Base-by-base conservation (phyloP, 352 stramenopile species). In the Globisporangium heterothallicum region DNA sequence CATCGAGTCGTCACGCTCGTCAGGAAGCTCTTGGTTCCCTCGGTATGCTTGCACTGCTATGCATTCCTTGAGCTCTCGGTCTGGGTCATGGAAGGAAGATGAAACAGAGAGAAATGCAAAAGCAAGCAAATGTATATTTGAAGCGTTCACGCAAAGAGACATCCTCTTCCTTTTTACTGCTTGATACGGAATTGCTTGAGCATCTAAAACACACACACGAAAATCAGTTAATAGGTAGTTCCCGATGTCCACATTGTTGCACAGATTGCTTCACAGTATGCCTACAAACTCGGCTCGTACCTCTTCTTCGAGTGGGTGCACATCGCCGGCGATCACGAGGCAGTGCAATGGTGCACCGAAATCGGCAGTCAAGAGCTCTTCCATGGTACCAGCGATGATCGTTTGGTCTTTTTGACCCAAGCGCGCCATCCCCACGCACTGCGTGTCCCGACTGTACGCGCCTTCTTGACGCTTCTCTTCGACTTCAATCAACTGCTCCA, bases 261-360 rank as follows among this genome's bases (percentile, higher is more conserved):
- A n/a, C n/a, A n/a, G n/a, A n/a, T n/a, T n/a, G n/a, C n/a, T n/a
- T n/a, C n/a, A n/a, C n/a, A n/a, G n/a, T n/a, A n/a, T n/a, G n/a
- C n/a, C n/a, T n/a, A 42, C 7, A 59, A 24, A 59, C 4, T 49
- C 47, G 24, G 40, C 44, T 16, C 96, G 63, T 51, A 98, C 78
- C 58, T 99, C 95, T 52, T 98, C 71, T 70, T 99, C 97, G 49
- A 99, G 78, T 26, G 95, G 88, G 63, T 99, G 97, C 21, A 97
- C 81, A 12, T 98, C 86, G 26, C 91, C 96, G 45, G 88, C 96
- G 53, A 99, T 96, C 24, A 98, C 94, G 34, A 99, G 69, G 38
- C 86, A 98, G 73, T 99, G 97, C 61, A 99, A 66, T 22, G 96
- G 97, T 26, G 63, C 75, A 42, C 97, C 96, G 73, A 99, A 98